Evolutionary conservation across 2,329 filamentous ascomycete genomes (phyloP).

Genomic region (Rutstroemia sp.): DNA sequence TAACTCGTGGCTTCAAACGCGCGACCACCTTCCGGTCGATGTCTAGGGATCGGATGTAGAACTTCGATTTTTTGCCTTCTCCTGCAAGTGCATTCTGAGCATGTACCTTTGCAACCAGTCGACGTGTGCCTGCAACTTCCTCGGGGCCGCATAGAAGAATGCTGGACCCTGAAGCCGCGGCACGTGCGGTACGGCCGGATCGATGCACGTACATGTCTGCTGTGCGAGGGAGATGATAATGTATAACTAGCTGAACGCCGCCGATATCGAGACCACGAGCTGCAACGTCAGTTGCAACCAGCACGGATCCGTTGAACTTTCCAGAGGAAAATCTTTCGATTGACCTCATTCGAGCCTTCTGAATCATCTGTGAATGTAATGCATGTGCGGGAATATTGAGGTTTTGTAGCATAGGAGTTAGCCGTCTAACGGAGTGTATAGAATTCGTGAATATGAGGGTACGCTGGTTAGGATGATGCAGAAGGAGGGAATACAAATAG

Average conservation of each 20-base stretch:
- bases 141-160: constrained; percentile 87
- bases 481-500: constrained; percentile 80
- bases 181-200: constrained; percentile 88
- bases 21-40: constrained; percentile 73
- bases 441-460: constrained; percentile 94
- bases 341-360: constrained; percentile 89
- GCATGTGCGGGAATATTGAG: constrained; percentile 69
- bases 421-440: constrained; percentile 81
- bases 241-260: constrained; percentile 79
- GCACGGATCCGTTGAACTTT: constrained; percentile 51
- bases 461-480: constrained; percentile 73
- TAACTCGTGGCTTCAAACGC: constrained; percentile 68
- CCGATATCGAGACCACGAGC: constrained; percentile 91
- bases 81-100: constrained; percentile 41
- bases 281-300: constrained; percentile 90
- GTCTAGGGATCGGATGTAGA: constrained; percentile 73
- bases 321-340: constrained; percentile 78
- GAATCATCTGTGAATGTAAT: constrained; percentile 88
- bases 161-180: constrained; percentile 67
- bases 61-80: constrained; percentile 41
- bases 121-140: constrained; percentile 76
- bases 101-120: constrained; percentile 85
- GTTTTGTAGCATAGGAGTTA: constrained; percentile 77
- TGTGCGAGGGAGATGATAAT: constrained; percentile 89
- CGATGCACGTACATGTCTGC: constrained; percentile 94